These are phyloP conservation scores for Ascoidea tarda DNA, from an alignment of 805 yeast genomes.

Conservation along the genomic window DNA sequence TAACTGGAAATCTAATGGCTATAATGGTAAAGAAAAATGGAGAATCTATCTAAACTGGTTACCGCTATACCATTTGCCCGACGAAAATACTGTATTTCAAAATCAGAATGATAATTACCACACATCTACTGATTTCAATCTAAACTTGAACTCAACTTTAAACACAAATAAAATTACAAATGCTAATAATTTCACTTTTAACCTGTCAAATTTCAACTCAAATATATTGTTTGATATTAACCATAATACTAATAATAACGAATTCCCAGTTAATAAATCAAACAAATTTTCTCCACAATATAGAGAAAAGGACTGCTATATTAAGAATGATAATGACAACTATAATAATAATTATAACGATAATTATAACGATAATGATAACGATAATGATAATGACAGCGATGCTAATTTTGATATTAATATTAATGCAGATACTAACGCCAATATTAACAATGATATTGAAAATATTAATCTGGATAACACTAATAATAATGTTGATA, in stretches of 20 bases:
- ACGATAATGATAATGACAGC: background rate
- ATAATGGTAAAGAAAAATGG: slow-evolving; percentile 20
- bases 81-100: slow-evolving; percentile 3
- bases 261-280: slow-evolving; percentile 66
- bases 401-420: background rate
- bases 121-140: too few relatives aligned
- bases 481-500: too few relatives aligned
- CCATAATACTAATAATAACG: slow-evolving; percentile 24
- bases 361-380: background rate
- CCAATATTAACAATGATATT: too few relatives aligned
- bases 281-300: slow-evolving; percentile 58
- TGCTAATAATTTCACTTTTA: slow-evolving; percentile 72
- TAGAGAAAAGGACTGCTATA: slow-evolving; percentile 19
- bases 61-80: slow-evolving; percentile 33
- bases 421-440: background rate
- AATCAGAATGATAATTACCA: too few relatives aligned
- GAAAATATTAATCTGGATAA: too few relatives aligned
- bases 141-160: background rate
- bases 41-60: slow-evolving; percentile 24
- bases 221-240: slow-evolving; percentile 1
- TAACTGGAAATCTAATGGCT: slow-evolving; percentile 12
- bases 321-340: background rate
- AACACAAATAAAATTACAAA: slow-evolving; percentile 28
- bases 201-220: slow-evolving; percentile 9
- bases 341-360: slow-evolving; percentile 1